phyloP scores from a whole-genome alignment of 1,284 basidiomycete species.

The Pseudozyma sp. region DNA sequence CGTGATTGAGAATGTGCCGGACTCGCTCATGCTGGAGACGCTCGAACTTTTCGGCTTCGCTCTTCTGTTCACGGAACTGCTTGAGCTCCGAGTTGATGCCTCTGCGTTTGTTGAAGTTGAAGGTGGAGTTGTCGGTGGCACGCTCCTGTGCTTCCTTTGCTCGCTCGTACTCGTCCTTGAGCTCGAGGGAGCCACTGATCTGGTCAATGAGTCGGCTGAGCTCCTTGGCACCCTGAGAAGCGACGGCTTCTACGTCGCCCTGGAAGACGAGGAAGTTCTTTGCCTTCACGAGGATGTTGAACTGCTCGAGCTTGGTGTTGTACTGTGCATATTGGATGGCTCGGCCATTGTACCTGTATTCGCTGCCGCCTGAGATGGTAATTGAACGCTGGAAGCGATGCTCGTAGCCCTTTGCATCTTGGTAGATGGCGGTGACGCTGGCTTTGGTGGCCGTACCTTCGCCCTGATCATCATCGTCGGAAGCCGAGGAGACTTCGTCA shows the following conservation, averaged over 20 bases:
- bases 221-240: constrained; percentile 91
- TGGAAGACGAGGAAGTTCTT: constrained; percentile 99
- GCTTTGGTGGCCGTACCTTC: constrained; percentile 89
- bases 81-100: constrained; percentile 95
- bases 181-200: constrained; percentile 81
- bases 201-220: constrained; percentile 92
- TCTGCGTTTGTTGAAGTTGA: constrained; percentile 91
- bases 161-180: constrained; percentile 87
- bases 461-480: constrained; percentile 73
- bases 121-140: constrained; percentile 91
- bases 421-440: constrained; percentile 92
- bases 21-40: constrained; percentile 80
- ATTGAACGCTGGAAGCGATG: constrained; percentile 89
- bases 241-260: constrained; percentile 97
- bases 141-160: constrained; percentile 87
- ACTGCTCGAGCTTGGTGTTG: constrained; percentile 60
- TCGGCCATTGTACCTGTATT: constrained; percentile 65
- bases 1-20: constrained; percentile 80
- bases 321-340: constrained; percentile 56
- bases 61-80: constrained; percentile 96
- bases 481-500: constrained; percentile 54
- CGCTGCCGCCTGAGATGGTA: constrained; percentile 81
- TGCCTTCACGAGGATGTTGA: constrained; percentile 95
- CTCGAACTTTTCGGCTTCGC: constrained; percentile 90
- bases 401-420: constrained; percentile 81